Base-by-base conservation (phyloP, 352 stramenopile genomes). In the Globisporangium sylvaticum region DNA sequence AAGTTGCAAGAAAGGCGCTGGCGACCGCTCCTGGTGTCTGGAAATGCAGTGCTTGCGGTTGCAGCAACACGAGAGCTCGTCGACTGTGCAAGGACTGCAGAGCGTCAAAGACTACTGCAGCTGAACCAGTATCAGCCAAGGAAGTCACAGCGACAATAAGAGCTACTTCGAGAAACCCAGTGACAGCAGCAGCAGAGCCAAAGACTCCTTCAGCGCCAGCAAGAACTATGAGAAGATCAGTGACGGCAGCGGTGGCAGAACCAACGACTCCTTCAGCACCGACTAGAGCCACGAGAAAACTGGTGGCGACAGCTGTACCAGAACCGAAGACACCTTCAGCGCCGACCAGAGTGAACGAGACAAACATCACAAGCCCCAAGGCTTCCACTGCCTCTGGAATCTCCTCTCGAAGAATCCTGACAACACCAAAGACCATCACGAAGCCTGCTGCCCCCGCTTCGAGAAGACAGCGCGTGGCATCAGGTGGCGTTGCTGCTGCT, bases 11-110 rank as follows among this genome's bases (percentile, higher is more conserved):
- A 50, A 58, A 64, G 31, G 27, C 56, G 31, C 58, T 29, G 10
- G 24, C 55, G 15, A 42, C 53, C 22, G 34, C 25, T 14, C 18
- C 57, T 54, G 62, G 77, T 4, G 78, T 81, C 14, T 91, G 83
- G 83, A 76, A 73, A 6, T 91, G 83, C 64, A 69, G 68, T 24
- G 75, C 66, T 9, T 91, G 83, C 53, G 77, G 74, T 6, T 87
- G 78, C 62, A 75, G 74, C 31, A 91, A 91, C 61, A 66, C 73
- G 14, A 73, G 76, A 56, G 76, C 77, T 4, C 72, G 73, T n/a
- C 76, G 71, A 24, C 52, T 77, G 42, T 91, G 83, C 66, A 79
- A 72, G 4, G 74, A 78, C n/a, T 91, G 83, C 44, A 64, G 71
- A 8, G 72, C 67, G 22, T 37, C 67, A 6, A 83, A 69, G 24